Conservation (phyloP, 1,139 yeast species). For the Kluyveromyces marxianus region DNA sequence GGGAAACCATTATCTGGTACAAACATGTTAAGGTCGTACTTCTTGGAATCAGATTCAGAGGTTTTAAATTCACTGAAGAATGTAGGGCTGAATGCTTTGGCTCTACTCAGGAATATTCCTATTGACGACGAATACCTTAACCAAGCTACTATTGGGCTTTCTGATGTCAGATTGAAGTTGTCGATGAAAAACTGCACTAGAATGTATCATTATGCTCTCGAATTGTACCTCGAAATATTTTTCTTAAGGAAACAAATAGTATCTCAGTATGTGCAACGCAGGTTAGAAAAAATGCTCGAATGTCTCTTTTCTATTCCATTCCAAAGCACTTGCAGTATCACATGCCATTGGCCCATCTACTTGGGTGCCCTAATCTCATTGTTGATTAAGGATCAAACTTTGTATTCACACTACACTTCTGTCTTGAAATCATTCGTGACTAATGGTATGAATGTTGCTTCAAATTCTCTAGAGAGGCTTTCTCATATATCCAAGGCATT, state of each 20-base stretch:
- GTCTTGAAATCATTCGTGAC: conserved; percentile 6
- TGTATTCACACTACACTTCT: conserved; percentile 7
- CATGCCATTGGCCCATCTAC: conserved; percentile 13
- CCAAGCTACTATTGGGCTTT: conserved; percentile 1
- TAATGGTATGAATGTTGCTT: conserved; percentile 7
- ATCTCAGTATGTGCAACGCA: background rate
- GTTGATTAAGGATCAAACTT: conserved; percentile 5
- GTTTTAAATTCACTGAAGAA: conserved; percentile 1
- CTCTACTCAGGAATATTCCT: background rate
- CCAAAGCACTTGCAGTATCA: conserved; percentile 2
- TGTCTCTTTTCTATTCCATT: conserved; percentile 10
- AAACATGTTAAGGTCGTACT: conserved; percentile 8
- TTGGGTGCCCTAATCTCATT: conserved; percentile 7
- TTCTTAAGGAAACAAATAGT: conserved; percentile 7
- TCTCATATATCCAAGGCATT: conserved; percentile 4
- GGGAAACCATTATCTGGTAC: conserved; percentile 8
- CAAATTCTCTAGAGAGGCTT: conserved; percentile 7
- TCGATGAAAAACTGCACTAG: conserved; percentile 9
- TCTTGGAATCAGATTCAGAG: conserved; percentile 1
- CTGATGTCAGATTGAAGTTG: conserved; percentile 9
- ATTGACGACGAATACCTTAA: conserved; percentile 1
- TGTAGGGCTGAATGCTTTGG: conserved; percentile 6
- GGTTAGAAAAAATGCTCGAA: conserved; percentile 10
- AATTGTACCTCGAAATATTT: conserved; percentile 9
- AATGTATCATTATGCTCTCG: conserved; percentile 5